Evolutionary conservation across 2,329 filamentous ascomycete genomes (phyloP).

Genomic region (Ceratocystis colombiana): DNA sequence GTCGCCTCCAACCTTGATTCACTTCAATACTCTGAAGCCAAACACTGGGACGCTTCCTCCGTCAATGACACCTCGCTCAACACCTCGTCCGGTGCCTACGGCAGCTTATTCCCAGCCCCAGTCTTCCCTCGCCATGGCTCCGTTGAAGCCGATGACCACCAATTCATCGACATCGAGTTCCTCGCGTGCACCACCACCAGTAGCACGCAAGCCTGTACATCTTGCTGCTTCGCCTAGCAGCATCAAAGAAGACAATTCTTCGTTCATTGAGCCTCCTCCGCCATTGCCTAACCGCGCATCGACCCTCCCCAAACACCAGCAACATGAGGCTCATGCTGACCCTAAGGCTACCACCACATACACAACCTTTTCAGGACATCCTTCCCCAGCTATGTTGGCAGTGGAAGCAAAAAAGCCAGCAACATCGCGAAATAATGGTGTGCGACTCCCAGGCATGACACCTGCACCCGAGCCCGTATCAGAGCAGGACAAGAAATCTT

Average conservation of each 20-base stretch:
- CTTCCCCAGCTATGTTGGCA: not conserved
- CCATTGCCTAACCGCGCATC: not conserved
- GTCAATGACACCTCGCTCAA: slow-evolving; percentile 9
- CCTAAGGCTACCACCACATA: too few species aligned
- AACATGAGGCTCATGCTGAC: not conserved
- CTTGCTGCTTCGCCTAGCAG: slow-evolving; percentile 33
- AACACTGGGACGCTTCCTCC: slow-evolving; percentile 22
- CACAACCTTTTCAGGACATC: too few species aligned
- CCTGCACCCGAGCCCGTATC: not conserved
- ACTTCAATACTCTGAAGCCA: not conserved
- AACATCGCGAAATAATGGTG: not conserved
- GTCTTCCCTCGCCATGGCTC: slow-evolving; percentile 16
- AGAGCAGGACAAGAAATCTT: not conserved
- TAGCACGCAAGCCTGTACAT: slow-evolving; percentile 55
- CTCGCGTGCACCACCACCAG: slow-evolving; percentile 42
- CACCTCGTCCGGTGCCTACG: slow-evolving; percentile 27
- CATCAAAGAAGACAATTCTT: slow-evolving; percentile 12
- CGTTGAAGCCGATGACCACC: slow-evolving; percentile 32
- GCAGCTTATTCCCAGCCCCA: not conserved
- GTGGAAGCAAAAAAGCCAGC: not conserved
- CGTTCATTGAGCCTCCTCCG: not conserved
- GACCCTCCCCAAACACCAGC: not conserved
- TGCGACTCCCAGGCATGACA: slow-evolving; percentile 19
- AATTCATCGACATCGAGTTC: slow-evolving; percentile 33
- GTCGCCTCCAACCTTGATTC: slow-evolving; percentile 22